Evolutionary conservation across 2,329 filamentous ascomycete genomes (phyloP).

Genomic region (Alternaria arbusti): DNA sequence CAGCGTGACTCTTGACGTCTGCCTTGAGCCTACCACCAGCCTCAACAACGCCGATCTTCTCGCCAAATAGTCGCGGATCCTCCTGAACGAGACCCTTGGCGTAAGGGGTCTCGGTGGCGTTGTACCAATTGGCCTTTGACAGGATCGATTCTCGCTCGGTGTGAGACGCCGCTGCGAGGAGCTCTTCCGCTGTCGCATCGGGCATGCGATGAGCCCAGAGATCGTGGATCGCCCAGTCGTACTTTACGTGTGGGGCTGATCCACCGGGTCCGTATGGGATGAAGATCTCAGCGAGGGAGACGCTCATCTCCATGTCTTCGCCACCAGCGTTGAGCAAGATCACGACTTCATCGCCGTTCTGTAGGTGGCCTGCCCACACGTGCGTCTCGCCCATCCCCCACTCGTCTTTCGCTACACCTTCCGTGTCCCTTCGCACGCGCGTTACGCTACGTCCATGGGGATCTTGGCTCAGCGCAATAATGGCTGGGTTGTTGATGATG

Average conservation of each 20-base stretch:
- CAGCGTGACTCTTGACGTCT: conserved; percentile 28
- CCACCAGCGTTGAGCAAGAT: conserved; percentile 30
- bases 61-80: conserved; percentile 28
- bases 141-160: conserved; percentile 17
- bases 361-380: conserved; percentile 30
- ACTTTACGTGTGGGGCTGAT: conserved; percentile 30
- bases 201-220: conserved; percentile 34
- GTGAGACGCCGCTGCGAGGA: conserved; percentile 17
- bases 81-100: conserved; percentile 24
- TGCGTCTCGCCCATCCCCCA: conserved; percentile 34
- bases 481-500: conserved; percentile 49
- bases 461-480: conserved; percentile 34
- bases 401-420: conserved; percentile 25
- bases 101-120: conserved; percentile 28
- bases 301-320: conserved; percentile 26
- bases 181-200: conserved; percentile 14
- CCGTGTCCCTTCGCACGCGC: conserved; percentile 26
- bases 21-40: conserved; percentile 26
- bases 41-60: conserved; percentile 30
- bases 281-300: conserved; percentile 32
- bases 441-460: conserved; percentile 31
- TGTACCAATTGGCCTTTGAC: conserved; percentile 29
- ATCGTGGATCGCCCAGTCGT: conserved; percentile 32
- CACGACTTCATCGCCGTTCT: conserved; percentile 30
- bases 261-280: conserved; percentile 31